Base-by-base conservation (phyloP, 164 flowering plant species). In the Buxus sempervirens region DNA sequence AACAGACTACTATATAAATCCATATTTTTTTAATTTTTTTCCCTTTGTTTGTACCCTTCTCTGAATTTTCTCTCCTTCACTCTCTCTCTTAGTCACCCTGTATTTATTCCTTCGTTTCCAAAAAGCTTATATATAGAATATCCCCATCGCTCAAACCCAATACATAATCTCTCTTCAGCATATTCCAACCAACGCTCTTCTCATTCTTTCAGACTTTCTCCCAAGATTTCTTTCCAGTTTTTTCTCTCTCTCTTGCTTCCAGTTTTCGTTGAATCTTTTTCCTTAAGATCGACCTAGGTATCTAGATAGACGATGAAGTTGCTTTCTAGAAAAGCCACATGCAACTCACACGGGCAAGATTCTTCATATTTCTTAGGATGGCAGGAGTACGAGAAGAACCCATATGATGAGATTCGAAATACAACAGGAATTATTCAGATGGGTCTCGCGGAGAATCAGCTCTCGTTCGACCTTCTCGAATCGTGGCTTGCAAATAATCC, bases 371-470 rank as follows among this genome's bases (percentile, higher is more conserved):
- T 84, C 72, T 45, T 76, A 18, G 88, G 88, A 54, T 84, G 85
- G 88, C 65, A 84, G 65, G 88, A 80, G 61, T 84, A 84, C 62
- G 85, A 84, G 79, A 82, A 81, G 75, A 82, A 81, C 58, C 81
- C 88, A 19, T 82, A 80, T 64, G 76, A 84, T 69, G 75, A 72
- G 14, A 6, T 58, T 21, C 49, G 20, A 7, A 82, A 82, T 72
- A 84, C 83, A 18, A 61, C 38, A 8, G 88, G 88, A 19, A 80
- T 84, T 20, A 80, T 84, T 56, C 85, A 84, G 59, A 82, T 84
- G 85, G 85, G 87, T 48, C 78, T 82, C 5, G 88, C 85, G 7
- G 88, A 82, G 64, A 84, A 84, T 73, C 85, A 83, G 86, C 79
- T 83, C 0, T 83, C 80, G 0, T 81, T 83, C 63, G 83, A 85